phyloP scores from a whole-genome alignment of 441 rosid genomes.

The Croton laevigatus region DNA sequence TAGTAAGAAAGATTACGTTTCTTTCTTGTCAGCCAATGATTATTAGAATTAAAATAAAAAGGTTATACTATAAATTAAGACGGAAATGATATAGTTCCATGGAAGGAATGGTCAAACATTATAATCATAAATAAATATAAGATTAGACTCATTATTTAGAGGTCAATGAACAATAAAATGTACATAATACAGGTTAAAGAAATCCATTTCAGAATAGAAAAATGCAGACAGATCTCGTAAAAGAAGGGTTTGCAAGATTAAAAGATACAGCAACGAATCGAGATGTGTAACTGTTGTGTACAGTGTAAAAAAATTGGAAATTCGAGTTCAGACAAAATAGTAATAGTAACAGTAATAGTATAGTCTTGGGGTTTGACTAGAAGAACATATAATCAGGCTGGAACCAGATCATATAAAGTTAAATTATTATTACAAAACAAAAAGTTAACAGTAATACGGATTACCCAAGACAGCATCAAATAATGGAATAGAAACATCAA shows the following conservation, averaged over 20 bases:
- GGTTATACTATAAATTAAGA: background rate
- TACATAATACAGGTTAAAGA: background rate
- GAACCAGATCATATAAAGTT: conserved; percentile 34
- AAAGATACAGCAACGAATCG: conserved; percentile 37
- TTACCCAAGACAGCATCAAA: conserved; percentile 52
- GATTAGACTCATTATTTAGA: background rate
- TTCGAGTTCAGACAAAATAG: conserved; percentile 37
- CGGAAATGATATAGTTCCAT: background rate
- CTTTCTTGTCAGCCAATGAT: conserved; percentile 2
- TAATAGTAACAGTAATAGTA: too few relatives aligned
- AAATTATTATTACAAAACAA: conserved; percentile 17
- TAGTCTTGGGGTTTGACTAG: conserved; percentile 41
- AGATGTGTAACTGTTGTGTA: conserved; percentile 32
- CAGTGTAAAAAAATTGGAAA: conserved; percentile 4
- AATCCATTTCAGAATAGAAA: background rate
- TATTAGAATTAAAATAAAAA: background rate
- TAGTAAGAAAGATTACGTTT: background rate
- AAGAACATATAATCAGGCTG: conserved; percentile 24
- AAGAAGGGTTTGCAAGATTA: conserved; percentile 27
- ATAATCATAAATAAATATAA: background rate
- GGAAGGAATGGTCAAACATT: conserved; percentile 14
- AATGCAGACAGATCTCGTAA: conserved; percentile 31
- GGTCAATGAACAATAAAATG: background rate
- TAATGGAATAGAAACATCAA: conserved; percentile 67
- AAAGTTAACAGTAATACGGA: conserved; percentile 1